A percentile compares a stretch with the other conserved stretches of the same genome.
phyloP scores from a whole-genome alignment of 768 basidiomycete species.

The Auriculariales sp. region DNA sequence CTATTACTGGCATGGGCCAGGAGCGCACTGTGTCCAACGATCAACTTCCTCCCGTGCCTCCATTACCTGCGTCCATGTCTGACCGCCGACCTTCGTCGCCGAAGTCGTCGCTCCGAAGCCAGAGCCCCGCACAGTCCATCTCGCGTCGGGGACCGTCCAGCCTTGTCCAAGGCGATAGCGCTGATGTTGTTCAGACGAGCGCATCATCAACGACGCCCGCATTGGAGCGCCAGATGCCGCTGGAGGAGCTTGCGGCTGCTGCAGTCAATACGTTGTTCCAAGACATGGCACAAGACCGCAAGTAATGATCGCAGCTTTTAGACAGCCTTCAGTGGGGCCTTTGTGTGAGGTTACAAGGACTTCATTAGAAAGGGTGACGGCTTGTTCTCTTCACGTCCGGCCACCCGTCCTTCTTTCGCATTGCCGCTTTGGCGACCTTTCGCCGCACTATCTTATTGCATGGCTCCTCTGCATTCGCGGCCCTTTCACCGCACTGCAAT shows the following conservation, averaged over 20 bases:
- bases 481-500: no score
- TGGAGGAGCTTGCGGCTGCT: neutral
- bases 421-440: no score
- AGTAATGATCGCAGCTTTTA: no score
- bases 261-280: neutral
- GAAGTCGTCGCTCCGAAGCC: neutral
- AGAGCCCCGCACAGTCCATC: neutral
- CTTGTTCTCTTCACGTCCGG: no score
- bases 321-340: no score
- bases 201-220: neutral
- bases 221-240: neutral
- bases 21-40: neutral
- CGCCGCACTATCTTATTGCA: no score
- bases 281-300: no score
- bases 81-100: neutral
- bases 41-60: neutral
- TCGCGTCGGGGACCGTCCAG: neutral
- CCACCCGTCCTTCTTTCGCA: no score
- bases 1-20: neutral
- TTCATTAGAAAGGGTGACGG: no score
- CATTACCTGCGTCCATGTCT: neutral
- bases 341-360: no score
- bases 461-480: no score
- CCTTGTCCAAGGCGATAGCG: neutral
- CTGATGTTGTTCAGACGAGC: neutral